Conservation (phyloP, 225 moss, liverwort and hornwort genomes). For the Pseudoscleropodium purum region DNA sequence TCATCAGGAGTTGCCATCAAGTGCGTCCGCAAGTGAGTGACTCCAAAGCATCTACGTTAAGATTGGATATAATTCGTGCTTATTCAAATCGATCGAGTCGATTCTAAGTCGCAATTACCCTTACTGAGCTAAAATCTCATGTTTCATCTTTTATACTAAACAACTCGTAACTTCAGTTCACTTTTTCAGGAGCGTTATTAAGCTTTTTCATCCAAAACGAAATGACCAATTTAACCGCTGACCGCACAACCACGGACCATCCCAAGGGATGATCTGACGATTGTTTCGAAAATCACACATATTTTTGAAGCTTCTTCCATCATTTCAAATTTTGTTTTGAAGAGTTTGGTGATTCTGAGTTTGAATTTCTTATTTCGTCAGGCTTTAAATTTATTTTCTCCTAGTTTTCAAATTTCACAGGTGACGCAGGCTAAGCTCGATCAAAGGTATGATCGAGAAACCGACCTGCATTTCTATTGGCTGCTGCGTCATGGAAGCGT, state of each 20-base stretch:
- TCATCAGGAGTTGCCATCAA: not conserved
- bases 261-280: not conserved
- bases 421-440: not conserved
- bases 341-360: not conserved
- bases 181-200: not conserved
- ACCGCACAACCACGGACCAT: not conserved
- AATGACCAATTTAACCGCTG: not conserved
- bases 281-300: not conserved
- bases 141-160: not conserved
- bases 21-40: not conserved
- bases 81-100: too few relatives aligned
- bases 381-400: not conserved
- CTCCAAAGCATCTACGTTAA: not conserved
- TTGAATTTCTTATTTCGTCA: not conserved
- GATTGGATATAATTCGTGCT: not conserved
- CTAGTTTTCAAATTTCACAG: not conserved
- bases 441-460: not conserved
- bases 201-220: not conserved
- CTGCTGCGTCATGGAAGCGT: not conserved
- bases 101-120: not conserved
- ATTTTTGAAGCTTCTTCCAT: not conserved
- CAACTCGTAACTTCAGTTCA: not conserved
- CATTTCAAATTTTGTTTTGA: not conserved
- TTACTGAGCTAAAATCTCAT: not conserved
- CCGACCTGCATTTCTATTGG: conserved; percentile 58